Base-by-base conservation (phyloP, 345 rosid genomes). In the Noccaea bulbosa region DNA sequence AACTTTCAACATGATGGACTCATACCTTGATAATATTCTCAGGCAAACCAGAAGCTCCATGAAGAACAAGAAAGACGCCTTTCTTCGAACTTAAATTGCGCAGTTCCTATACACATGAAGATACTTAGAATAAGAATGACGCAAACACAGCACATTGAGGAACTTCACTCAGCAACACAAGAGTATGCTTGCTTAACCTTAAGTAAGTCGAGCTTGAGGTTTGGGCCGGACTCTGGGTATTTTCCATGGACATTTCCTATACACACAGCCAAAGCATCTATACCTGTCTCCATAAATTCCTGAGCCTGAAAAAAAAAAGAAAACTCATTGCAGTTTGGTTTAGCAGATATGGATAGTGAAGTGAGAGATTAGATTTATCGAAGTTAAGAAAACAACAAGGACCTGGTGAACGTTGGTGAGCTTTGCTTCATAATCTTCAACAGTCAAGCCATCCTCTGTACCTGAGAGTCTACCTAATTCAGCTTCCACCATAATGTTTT, bases 181-280 rank as follows among this genome's bases (percentile, higher is more conserved):
- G 33, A 37, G 33, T 62, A 57, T 64, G 59, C 38, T 52, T 64
- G 59, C 38, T 52, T 52, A 24, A 91, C 98, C 92, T 91, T 76
- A 4, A 93, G 96, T 73, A 93, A 79, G 81, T 91, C 94, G 46
- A 91, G 87, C 76, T 84, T 88, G 71, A 93, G 92, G 71, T 81
- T 83, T 53, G 98, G 97, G 53, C 98, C 98, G 54, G 84, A 84
- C 63, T 87, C 74, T 8, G 96, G 94, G 78, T 93, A 93, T 77
- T 93, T 93, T 67, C 98, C 97, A 72, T 93, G 97, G 50, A 93
- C 91, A 79, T 93, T 93, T 34, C 98, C 98, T n/a, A 93, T 91
- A 65, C 98, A 93, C 61, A 91, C 94, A 7, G 98, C 98, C 82
- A 93, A 62, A 72, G 96, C 92, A 80, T 91, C 94, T 80, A 93